Base-by-base conservation (phyloP, 192 early-diverging fungal species). In the Coemansia sp. region DNA sequence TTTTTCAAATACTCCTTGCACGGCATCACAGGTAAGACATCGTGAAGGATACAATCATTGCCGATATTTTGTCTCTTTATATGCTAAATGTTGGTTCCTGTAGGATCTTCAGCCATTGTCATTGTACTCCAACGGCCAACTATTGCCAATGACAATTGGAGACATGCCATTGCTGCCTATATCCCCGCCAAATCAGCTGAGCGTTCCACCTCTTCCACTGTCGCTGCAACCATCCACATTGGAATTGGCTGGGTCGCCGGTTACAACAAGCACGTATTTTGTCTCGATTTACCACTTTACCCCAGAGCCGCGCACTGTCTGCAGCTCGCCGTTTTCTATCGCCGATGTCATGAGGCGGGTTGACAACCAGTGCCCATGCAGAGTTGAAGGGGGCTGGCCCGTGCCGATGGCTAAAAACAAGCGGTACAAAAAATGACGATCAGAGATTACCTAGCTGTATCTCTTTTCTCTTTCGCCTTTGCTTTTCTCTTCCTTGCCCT, bases 311-410 rank as follows among this genome's bases (percentile, higher is more conserved):
- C 75, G 80, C 57, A 83, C 80, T 19, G 42, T 59, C 6, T 74
- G 80, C 50, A 42, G 34, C 4, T 17, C 33, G 0, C 16, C 17
- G 6, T 83, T 83, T 40, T 44, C 50, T 8, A 70, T 78, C 10
- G 36, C 68, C 27, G 41, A 59, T 9, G 76, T 75, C 34, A 83
- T 78, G 69, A 60, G 45, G 33, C 62, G 61, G 6, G 75, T 74
- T 4, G 72, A 79, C 41, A 33, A n/a, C 42, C 62, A 68, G 48
- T 62, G 46, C 21, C 68, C 59, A 13, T 62, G 24, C 19, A 35
- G n/a, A 10, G 27, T 66, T 1, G 69, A 66, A 7, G 41, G 54
- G 11, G 74, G 74, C 9, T 76, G 74, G 74, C 74, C 74, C 16
- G 39, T 40, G 9, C 45, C 62, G 14, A 17, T n/a, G 21, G 37